phyloP scores from a whole-genome alignment of 768 basidiomycete species.

The Phylloporus sp. region DNA sequence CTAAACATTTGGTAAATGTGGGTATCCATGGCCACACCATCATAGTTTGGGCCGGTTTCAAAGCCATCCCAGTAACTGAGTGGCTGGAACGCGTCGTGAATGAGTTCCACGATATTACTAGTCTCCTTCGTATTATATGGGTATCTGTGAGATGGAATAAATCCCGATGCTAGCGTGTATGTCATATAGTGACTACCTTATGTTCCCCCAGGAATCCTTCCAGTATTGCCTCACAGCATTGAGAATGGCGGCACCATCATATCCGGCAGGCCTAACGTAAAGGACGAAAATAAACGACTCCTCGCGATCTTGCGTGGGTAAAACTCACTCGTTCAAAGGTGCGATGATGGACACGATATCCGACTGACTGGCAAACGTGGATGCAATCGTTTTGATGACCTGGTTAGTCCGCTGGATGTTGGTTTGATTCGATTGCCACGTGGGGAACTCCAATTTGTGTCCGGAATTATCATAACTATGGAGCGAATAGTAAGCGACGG shows the following conservation, averaged over 20 bases:
- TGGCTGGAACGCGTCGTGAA: conserved; percentile 79
- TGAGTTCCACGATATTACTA: conserved; percentile 58
- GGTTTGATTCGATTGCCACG: conserved; percentile 64
- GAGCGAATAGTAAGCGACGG: conserved; percentile 3
- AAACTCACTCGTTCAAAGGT: conserved; percentile 70
- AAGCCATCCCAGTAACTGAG: conserved; percentile 68
- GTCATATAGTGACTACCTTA: conserved; percentile 42
- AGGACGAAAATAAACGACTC: no score
- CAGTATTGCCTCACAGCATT: conserved; percentile 57
- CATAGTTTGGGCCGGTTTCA: conserved; percentile 45
- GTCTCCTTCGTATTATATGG: conserved; percentile 41
- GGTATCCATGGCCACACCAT: conserved; percentile 76
- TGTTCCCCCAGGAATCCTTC: conserved; percentile 70
- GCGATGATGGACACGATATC: conserved; percentile 65
- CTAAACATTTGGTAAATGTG: conserved; percentile 79
- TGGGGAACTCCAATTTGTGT: conserved; percentile 53
- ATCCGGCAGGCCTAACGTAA: conserved; percentile 68
- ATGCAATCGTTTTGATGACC: conserved; percentile 60
- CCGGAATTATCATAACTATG: conserved; percentile 81
- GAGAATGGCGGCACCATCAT: conserved; percentile 48
- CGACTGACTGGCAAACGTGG: conserved; percentile 51
- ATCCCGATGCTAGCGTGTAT: background rate
- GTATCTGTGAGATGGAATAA: conserved; percentile 27
- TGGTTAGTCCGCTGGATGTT: conserved; percentile 66
- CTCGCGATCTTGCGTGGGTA: background rate